Evolutionary conservation across 257 asterid genomes (phyloP).

Genomic region (Phtheirospermum japonicum): DNA sequence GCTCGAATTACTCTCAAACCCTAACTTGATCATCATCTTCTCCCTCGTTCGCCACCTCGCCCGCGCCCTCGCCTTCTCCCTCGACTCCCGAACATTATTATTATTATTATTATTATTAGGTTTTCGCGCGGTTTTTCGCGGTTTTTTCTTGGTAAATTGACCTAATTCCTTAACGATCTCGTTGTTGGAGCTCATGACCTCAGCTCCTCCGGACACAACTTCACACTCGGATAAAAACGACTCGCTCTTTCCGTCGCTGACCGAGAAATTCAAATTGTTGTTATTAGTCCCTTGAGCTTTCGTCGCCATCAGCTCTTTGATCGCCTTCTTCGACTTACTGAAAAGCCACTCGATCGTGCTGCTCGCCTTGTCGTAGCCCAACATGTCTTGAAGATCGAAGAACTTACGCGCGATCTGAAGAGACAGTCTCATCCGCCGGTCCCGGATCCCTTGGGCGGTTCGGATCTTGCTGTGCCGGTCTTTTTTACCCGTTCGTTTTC

Average conservation of each 20-base stretch:
- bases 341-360: constrained; percentile 78
- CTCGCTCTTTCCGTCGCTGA: constrained; percentile 33
- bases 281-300: not conserved
- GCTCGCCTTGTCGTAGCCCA: constrained; percentile 77
- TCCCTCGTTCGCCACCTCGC: constrained; percentile 56
- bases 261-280: constrained; percentile 3
- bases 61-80: constrained; percentile 52
- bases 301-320: constrained; percentile 38
- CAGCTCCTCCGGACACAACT: constrained; percentile 31
- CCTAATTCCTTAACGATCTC: not conserved
- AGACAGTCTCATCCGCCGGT: constrained; percentile 68
- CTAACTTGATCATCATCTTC: constrained; percentile 40
- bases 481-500: constrained; percentile 47
- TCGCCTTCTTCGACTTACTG: constrained; percentile 52
- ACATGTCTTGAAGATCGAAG: constrained; percentile 76
- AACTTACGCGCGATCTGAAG: constrained; percentile 65
- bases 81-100: constrained; percentile 31
- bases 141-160: not conserved
- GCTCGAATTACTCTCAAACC: constrained; percentile 5
- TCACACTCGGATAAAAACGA: constrained; percentile 46
- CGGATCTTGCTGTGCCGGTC: constrained; percentile 78
- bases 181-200: not conserved
- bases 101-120: not conserved
- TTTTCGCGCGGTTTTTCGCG: constrained; percentile 2
- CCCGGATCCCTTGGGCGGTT: constrained; percentile 72